Base-by-base conservation (phyloP, 148 eudicot species). In the Polygonum maritimum region DNA sequence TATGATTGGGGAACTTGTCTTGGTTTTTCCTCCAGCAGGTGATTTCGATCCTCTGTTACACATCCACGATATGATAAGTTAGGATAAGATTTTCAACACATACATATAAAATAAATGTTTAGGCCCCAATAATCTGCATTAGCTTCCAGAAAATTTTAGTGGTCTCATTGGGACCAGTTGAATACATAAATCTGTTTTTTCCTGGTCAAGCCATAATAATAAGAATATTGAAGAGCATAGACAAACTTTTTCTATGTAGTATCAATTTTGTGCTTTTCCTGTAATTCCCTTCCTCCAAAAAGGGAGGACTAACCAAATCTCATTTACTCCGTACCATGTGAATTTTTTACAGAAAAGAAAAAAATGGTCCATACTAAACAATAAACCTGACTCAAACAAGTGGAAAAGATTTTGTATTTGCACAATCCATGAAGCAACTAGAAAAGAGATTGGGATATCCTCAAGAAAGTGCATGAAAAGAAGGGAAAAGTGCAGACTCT, bases 1-100 rank as follows among this genome's bases (percentile, higher is more conserved):
- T 62, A 84, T 84, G 49, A 84, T 79, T 6, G 87, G 84, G 40
- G 87, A 81, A 41, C 77, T 81, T 74, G 73, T 71, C 81, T 80
- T 84, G 75, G 51, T 82, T 55, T 62, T 84, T 51, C 76, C 52
- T 33, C 39, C 70, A 71, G 80, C 77, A n/a, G 84, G 84, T 3
- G 82, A 84, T 63, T 67, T 75, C 0, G 76, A 75, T 69, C 76
- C 77, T 48, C 84, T 84, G 79, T 72, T 15, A 67, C 19, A 12
- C 71, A 65, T 36, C 44, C 71, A 36, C 14, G 41, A 65, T 22
- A 22, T 11, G 0, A 3, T 7, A 41, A 71, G 74, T 41, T n/a
- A 44, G 51, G 36, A 41, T 71, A 41, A 72, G 15, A 63, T 63
- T 35, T 35, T 16, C 33, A 33, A 33, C 8, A 8, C 44, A 33